A percentile compares a stretch with the other conserved stretches of the same genome.
Evolutionary conservation across 768 basidiomycete genomes (phyloP).

Genomic region (Tricholoma sp.): DNA sequence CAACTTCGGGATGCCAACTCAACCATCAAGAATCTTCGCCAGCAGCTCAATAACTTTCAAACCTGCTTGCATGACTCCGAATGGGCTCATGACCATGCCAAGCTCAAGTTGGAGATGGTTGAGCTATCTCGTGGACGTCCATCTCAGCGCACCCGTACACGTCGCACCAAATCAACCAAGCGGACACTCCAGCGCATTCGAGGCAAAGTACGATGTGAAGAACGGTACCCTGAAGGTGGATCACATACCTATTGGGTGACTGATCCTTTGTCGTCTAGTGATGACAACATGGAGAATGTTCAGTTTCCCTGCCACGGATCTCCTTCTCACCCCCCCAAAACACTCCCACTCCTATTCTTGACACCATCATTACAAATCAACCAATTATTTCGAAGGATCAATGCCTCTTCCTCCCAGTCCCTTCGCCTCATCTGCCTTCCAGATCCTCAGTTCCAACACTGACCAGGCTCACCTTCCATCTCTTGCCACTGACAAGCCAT

Average conservation of each 20-base stretch:
- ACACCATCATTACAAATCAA: not conserved
- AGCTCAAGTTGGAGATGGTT: slow-evolving; percentile 10
- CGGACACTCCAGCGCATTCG: not conserved
- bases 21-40: slow-evolving; percentile 12
- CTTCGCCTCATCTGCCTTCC: not conserved
- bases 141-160: not conserved
- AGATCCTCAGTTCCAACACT: not conserved
- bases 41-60: not conserved
- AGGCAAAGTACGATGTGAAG: not conserved
- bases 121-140: slow-evolving; percentile 2
- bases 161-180: not conserved
- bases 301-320: not conserved
- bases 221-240: not conserved
- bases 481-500: not conserved
- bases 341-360: not conserved
- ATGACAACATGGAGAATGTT: not conserved
- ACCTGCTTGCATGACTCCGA: slow-evolving; percentile 12
- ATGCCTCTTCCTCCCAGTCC: not conserved
- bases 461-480: not conserved
- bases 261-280: not conserved
- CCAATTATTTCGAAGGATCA: not conserved
- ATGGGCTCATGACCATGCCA: slow-evolving; percentile 10
- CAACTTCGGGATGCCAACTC: slow-evolving; percentile 22
- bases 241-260: not conserved
- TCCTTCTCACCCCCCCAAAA: not conserved